A percentile compares a stretch with the other conserved stretches of the same genome.
These are phyloP conservation scores for Funneliformis geosporum DNA, from an alignment of 192 early-diverging fungal genomes.

Conservation along the genomic window DNA sequence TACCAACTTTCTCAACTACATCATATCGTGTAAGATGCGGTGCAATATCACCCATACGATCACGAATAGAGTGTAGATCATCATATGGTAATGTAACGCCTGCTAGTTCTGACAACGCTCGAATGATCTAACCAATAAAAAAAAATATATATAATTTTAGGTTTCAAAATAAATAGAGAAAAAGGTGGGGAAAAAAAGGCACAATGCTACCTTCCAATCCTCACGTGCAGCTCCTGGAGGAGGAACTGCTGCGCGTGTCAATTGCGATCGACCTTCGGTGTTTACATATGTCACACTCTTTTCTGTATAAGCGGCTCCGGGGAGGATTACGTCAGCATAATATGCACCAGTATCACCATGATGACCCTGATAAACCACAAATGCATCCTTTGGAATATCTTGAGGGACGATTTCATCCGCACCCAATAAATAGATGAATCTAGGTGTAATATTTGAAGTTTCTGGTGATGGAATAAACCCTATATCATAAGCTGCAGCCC, in stretches of 20 bases:
- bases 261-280: slow-evolving; percentile 94
- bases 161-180: background rate
- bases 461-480: slow-evolving; percentile 74
- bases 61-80: slow-evolving; percentile 77
- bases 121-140: slow-evolving; percentile 65
- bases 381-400: slow-evolving; percentile 85
- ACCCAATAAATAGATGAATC: slow-evolving; percentile 90
- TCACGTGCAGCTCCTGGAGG: slow-evolving; percentile 90
- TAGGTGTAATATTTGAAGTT: slow-evolving; percentile 36
- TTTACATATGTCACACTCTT: slow-evolving; percentile 95
- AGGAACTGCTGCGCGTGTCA: slow-evolving; percentile 89
- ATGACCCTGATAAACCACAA: slow-evolving; percentile 99
- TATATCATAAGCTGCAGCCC: slow-evolving; percentile 88
- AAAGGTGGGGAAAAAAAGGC: too few species aligned
- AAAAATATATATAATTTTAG: background rate
- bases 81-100: slow-evolving; percentile 89
- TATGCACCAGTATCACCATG: slow-evolving; percentile 96
- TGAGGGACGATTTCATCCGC: slow-evolving; percentile 82
- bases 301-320: slow-evolving; percentile 95
- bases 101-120: slow-evolving; percentile 91
- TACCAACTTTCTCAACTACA: slow-evolving; percentile 56
- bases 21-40: slow-evolving; percentile 82
- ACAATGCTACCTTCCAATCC: slow-evolving; percentile 81
- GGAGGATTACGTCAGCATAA: slow-evolving; percentile 94
- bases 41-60: slow-evolving; percentile 84